Evolutionary conservation across 2,329 filamentous ascomycete genomes (phyloP).

Genomic region (Drechslera avenae): DNA sequence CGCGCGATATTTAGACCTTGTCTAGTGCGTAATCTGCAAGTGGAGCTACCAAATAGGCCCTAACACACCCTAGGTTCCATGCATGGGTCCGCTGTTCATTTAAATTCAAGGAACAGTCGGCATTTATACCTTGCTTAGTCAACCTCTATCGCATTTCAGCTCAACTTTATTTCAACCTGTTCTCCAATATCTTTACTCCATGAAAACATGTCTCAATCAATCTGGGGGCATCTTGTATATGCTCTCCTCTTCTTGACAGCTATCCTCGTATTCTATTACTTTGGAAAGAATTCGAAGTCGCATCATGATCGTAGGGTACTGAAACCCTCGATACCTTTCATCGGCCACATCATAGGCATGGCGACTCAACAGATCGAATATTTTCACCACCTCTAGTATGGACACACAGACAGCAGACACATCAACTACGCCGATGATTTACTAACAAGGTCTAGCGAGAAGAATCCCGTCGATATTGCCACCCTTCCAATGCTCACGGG

Average conservation of each 20-base stretch:
- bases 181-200: neutral
- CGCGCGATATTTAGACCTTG: neutral
- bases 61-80: neutral
- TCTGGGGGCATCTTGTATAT: neutral
- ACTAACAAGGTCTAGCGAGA: neutral
- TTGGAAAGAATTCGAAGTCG: neutral
- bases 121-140: neutral
- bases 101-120: no score
- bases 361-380: neutral
- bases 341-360: neutral
- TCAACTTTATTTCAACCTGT: neutral
- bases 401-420: neutral
- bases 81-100: no score
- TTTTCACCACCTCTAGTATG: neutral
- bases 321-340: constrained; percentile 1
- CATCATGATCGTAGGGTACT: neutral
- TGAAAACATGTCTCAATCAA: neutral
- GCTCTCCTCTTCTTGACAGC: neutral
- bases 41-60: neutral
- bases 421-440: neutral
- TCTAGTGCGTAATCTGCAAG: neutral
- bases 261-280: neutral
- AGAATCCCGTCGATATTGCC: neutral
- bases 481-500: neutral
- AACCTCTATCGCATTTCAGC: neutral